Conservation (phyloP, 768 basidiomycete species). For the Steccherinum ochraceum region DNA sequence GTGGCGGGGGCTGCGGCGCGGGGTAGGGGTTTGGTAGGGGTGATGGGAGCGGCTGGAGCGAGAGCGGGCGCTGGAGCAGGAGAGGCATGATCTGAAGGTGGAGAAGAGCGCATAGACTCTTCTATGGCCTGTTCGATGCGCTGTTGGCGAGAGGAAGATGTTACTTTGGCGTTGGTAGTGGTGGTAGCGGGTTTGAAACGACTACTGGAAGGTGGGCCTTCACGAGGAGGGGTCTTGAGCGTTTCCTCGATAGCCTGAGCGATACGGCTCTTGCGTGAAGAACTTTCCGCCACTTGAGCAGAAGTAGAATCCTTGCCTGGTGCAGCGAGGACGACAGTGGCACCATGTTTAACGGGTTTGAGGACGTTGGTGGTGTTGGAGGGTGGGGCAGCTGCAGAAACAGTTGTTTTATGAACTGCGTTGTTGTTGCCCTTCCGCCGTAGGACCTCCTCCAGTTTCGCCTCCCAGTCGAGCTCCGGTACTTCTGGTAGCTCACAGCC, state of each 20-base stretch:
- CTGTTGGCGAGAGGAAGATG: not conserved
- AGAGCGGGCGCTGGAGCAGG: not conserved
- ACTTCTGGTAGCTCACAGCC: conserved; percentile 38
- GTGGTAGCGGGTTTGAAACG: not conserved
- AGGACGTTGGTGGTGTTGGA: not conserved
- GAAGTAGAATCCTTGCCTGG: not conserved
- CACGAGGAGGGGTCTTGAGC: not conserved
- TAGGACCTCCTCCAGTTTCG: conserved; percentile 5
- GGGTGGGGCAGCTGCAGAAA: not conserved
- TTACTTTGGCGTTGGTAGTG: not conserved
- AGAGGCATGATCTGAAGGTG: not conserved
- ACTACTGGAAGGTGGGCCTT: not conserved
- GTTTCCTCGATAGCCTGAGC: not conserved
- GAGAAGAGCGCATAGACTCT: not conserved
- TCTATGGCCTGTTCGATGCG: not conserved
- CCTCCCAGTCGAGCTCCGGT: conserved; percentile 57
- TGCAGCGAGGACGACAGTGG: not conserved
- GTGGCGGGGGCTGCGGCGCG: too few species aligned
- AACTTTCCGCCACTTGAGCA: not conserved
- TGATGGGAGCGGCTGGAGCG: not conserved
- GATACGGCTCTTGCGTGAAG: not conserved
- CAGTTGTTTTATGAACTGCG: not conserved
- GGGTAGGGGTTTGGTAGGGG: not conserved
- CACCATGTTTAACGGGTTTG: not conserved
- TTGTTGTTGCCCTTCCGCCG: not conserved